Evolutionary conservation across 805 yeast genomes (phyloP).

Genomic region (Cephaloascus fragrans): DNA sequence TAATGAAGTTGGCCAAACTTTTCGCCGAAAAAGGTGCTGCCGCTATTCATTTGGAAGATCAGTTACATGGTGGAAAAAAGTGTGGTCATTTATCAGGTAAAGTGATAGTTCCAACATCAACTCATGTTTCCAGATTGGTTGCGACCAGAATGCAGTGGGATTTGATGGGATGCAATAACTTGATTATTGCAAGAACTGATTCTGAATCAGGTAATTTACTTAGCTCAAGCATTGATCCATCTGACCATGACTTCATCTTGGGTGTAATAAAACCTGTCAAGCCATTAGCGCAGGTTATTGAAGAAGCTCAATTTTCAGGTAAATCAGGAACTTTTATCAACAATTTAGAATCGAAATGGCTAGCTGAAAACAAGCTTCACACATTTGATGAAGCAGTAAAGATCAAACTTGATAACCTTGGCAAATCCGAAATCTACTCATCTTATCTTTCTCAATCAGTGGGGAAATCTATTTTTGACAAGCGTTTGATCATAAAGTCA

Average conservation of each 20-base stretch:
- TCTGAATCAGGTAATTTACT: conserved; percentile 45
- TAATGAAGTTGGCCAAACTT: conserved; percentile 54
- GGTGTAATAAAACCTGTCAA: conserved; percentile 30
- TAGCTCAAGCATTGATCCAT: conserved; percentile 41
- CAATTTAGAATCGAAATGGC: conserved; percentile 37
- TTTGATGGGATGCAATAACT: conserved; percentile 47
- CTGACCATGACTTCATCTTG: conserved; percentile 45
- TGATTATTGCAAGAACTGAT: conserved; percentile 54
- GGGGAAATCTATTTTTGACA: conserved; percentile 16
- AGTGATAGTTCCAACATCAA: conserved; percentile 49
- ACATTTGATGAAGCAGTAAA: conserved; percentile 45
- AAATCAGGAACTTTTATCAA: conserved; percentile 21
- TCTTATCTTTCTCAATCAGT: conserved; percentile 12
- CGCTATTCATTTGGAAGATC: conserved; percentile 57
- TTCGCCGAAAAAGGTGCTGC: conserved; percentile 64
- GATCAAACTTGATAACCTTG: conserved; percentile 13
- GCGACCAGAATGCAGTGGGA: conserved; percentile 61
- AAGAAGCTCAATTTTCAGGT: conserved; percentile 31
- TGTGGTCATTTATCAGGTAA: conserved; percentile 59
- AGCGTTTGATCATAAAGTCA: conserved; percentile 9
- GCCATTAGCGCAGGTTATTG: conserved; percentile 36
- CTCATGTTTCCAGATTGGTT: conserved; percentile 41
- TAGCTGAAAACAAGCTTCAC: conserved; percentile 23
- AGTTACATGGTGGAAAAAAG: conserved; percentile 55
- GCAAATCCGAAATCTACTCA: conserved; percentile 16